These are phyloP conservation scores for Fusarium acutatum DNA, from an alignment of 2,329 filamentous ascomycete genomes.

Conservation along the genomic window DNA sequence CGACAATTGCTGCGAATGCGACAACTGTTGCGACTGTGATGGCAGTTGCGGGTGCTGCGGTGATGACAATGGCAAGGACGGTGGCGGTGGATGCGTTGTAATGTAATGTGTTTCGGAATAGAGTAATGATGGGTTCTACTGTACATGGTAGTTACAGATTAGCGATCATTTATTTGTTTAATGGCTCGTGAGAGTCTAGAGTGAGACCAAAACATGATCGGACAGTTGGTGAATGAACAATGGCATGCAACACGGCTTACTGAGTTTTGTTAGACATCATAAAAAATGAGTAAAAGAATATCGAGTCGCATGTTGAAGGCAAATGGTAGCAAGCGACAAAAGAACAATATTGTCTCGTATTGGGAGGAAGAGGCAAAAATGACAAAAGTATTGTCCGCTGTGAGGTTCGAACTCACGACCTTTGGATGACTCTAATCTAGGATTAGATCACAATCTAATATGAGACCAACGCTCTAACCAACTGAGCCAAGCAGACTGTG, in stretches of 20 bases:
- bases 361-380: not conserved
- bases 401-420: slow-evolving; percentile 36
- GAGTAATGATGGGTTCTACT: accelerated
- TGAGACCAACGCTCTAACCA: slow-evolving; percentile 32
- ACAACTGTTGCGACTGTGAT: not conserved
- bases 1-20: not conserved
- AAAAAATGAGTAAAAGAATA: not conserved
- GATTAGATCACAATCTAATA: slow-evolving; percentile 12
- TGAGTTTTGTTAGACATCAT: accelerated
- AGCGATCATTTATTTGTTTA: not conserved
- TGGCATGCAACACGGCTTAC: not conserved
- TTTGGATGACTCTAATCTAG: slow-evolving; percentile 25
- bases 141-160: not conserved
- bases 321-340: not conserved
- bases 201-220: too few species aligned
- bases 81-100: slow-evolving; percentile 5
- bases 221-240: not conserved
- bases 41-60: not conserved
- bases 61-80: not conserved
- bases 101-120: not conserved
- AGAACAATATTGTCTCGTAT: accelerated
- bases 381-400: slow-evolving; percentile 8
- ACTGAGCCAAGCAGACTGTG: slow-evolving; percentile 23
- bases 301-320: accelerated
- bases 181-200: not conserved